Evolutionary conservation across 106 monocot species (phyloP).

Genomic region (Dioscorea alata): DNA sequence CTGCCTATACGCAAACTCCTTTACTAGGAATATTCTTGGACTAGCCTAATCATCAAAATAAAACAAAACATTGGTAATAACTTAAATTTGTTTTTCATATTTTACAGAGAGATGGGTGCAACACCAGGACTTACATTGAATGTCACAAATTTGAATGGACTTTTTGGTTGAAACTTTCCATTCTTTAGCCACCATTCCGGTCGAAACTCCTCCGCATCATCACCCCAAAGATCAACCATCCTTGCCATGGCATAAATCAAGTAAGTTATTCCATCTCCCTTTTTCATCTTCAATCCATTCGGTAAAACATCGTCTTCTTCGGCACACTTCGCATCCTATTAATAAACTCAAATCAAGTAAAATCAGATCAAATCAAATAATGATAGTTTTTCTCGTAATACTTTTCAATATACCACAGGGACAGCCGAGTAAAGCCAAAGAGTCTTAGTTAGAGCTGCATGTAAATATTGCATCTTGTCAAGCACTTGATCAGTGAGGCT

Average conservation of each 20-base stretch:
- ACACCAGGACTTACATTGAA: slow-evolving; percentile 19
- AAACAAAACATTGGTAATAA: neutral
- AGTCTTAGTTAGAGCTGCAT: slow-evolving; percentile 48
- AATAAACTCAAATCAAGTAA: neutral
- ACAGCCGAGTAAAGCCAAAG: slow-evolving; percentile 49
- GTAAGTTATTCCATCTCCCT: slow-evolving; percentile 35
- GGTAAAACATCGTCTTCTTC: slow-evolving; percentile 37
- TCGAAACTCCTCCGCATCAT: slow-evolving; percentile 38
- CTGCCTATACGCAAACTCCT: slow-evolving; percentile 60
- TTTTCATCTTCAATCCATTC: slow-evolving; percentile 34
- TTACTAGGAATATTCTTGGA: slow-evolving; percentile 49
- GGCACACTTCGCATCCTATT: slow-evolving; percentile 21
- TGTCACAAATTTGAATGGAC: slow-evolving; percentile 36
- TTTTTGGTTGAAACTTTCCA: slow-evolving; percentile 22
- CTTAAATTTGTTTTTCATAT: neutral
- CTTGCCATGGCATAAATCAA: slow-evolving; percentile 39
- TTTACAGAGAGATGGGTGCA: neutral
- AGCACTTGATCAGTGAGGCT: slow-evolving; percentile 27
- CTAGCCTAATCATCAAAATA: slow-evolving; percentile 25
- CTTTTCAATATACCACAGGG: slow-evolving; percentile 24
- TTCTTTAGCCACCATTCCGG: slow-evolving; percentile 39
- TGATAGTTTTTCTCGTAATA: neutral
- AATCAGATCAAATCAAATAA: neutral
- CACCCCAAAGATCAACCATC: slow-evolving; percentile 38
- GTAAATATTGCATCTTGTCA: slow-evolving; percentile 53